These are phyloP conservation scores for Talaromyces albobiverticillius DNA, from an alignment of 2,329 filamentous ascomycete genomes.

Conservation along the genomic window DNA sequence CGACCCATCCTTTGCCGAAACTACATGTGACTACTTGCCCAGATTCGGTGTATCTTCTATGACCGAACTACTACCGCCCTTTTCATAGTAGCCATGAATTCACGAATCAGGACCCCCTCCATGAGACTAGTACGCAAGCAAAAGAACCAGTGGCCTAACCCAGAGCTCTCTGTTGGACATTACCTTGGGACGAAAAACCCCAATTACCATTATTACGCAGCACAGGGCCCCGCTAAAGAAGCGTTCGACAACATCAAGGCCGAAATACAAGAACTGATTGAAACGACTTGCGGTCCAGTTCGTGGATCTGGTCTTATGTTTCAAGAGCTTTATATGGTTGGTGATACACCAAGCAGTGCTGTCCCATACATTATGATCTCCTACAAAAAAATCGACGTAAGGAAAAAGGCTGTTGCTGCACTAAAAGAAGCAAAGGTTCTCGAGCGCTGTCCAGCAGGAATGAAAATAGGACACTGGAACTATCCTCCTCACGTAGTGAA, in stretches of 20 bases:
- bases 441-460: not conserved
- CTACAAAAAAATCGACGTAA: not conserved
- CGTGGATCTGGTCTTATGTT: not conserved
- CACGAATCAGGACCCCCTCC: not conserved
- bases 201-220: not conserved
- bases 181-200: not conserved
- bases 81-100: not conserved
- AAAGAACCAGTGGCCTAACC: not conserved
- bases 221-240: not conserved
- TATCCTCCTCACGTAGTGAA: not conserved
- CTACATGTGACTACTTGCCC: too few species aligned
- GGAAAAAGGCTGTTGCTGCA: not conserved
- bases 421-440: not conserved
- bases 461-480: not conserved
- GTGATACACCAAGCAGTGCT: not conserved
- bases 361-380: conserved; percentile 1
- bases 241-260: not conserved
- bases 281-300: not conserved
- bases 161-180: not conserved
- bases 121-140: not conserved
- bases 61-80: not conserved
- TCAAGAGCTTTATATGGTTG: not conserved
- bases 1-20: too few species aligned
- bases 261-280: not conserved
- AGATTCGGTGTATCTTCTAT: not conserved